phyloP scores from a whole-genome alignment of 164 flowering plant species.

The grape (Vitis vinifera) region DNA sequence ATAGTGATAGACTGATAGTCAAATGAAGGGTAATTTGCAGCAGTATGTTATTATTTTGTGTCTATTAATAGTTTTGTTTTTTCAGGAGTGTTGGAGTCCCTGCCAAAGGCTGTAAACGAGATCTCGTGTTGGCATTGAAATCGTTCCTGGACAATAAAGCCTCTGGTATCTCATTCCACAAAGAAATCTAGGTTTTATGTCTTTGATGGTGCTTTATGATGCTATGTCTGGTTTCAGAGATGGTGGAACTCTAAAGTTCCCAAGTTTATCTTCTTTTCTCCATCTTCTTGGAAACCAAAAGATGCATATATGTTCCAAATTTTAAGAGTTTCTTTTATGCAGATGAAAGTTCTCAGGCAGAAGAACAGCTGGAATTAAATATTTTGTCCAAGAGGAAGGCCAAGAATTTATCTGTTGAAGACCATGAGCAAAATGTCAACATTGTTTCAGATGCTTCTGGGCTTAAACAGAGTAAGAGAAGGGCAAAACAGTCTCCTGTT shows the following conservation, averaged over 20 bases:
- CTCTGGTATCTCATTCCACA: conserved; percentile 26
- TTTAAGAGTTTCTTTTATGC: conserved; percentile 10
- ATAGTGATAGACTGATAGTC: too few species aligned
- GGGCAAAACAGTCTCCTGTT: conserved; percentile 21
- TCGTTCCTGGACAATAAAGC: conserved; percentile 35
- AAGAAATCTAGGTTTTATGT: background rate
- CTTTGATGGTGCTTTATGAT: background rate
- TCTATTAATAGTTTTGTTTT: conserved; percentile 6
- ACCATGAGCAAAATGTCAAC: conserved; percentile 11
- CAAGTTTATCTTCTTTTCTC: background rate
- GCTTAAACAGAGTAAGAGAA: conserved; percentile 29
- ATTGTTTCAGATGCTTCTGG: conserved; percentile 26
- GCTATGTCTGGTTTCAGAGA: background rate
- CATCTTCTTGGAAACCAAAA: background rate
- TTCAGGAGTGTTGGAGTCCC: conserved; percentile 68
- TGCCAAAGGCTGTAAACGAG: conserved; percentile 73
- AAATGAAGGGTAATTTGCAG: background rate
- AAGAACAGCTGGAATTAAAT: conserved; percentile 18
- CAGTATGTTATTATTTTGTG: background rate
- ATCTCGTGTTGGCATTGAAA: conserved; percentile 66
- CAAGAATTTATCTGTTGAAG: conserved; percentile 18
- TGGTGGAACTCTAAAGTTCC: background rate
- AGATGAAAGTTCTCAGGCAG: conserved; percentile 32
- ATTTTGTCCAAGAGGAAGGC: conserved; percentile 22
- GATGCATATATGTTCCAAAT: background rate